A percentile compares a stretch with the other conserved stretches of the same genome.
These are phyloP conservation scores for Poa pratensis DNA, from an alignment of 176 grass and related monocot species.

Conservation along the genomic window DNA sequence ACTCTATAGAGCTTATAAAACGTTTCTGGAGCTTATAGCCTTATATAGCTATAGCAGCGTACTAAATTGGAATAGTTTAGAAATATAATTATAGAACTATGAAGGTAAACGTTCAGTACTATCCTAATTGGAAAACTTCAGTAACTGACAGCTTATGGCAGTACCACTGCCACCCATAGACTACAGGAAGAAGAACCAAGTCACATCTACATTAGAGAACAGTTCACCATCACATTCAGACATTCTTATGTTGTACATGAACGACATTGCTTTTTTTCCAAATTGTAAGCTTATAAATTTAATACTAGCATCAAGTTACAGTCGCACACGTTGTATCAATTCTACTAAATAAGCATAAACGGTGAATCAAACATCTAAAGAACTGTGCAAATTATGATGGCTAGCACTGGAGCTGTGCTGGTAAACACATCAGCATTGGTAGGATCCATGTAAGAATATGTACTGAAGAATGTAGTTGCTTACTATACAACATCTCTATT, in stretches of 20 bases:
- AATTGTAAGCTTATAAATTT: neutral
- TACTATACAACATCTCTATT: neutral
- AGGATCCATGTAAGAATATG: neutral
- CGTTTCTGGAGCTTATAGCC: too few relatives aligned
- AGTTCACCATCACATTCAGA: neutral
- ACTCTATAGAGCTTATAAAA: neutral
- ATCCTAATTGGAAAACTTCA: too few relatives aligned
- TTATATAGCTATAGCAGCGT: neutral
- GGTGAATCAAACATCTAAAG: neutral
- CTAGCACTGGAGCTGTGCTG: neutral
- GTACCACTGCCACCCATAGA: neutral
- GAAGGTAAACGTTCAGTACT: neutral
- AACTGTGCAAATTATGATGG: neutral
- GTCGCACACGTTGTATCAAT: neutral
- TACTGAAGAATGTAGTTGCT: conserved; percentile 4
- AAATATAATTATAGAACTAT: neutral
- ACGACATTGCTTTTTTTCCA: neutral
- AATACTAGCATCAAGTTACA: neutral
- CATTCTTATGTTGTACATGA: neutral
- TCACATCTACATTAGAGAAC: neutral
- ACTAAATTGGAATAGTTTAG: neutral
- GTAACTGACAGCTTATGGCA: neutral
- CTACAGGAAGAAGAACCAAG: neutral
- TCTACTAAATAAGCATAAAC: neutral
- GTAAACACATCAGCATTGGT: neutral